These are phyloP conservation scores for Fimicolochytrium jonesii DNA, from an alignment of 192 early-diverging fungal genomes.

Conservation along the genomic window DNA sequence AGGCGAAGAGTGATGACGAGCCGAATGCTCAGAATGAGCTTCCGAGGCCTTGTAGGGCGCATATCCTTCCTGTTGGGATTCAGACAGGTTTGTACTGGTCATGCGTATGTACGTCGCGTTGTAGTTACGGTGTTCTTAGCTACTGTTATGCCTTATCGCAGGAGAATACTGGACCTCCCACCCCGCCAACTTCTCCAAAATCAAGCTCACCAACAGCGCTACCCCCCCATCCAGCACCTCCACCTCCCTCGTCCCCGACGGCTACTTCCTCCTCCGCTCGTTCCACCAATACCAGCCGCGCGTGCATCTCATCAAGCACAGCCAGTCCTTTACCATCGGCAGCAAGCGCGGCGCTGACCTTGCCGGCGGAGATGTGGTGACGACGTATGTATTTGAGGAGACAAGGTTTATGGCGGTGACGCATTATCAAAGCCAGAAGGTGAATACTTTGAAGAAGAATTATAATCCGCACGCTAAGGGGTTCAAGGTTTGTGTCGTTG, in stretches of 20 bases:
- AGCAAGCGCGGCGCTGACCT: too few species aligned
- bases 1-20: too few species aligned
- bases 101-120: too few species aligned
- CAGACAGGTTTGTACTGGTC: too few species aligned
- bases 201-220: constrained; percentile 47
- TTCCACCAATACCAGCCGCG: constrained; percentile 55
- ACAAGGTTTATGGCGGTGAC: constrained; percentile 58
- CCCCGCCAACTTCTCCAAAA: constrained; percentile 41
- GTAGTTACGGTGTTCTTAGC: too few species aligned
- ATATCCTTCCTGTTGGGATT: too few species aligned
- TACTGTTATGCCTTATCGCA: too few species aligned
- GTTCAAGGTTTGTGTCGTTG: too few species aligned
- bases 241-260: constrained; percentile 20
- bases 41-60: too few species aligned
- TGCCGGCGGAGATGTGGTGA: not conserved
- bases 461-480: constrained; percentile 62
- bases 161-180: constrained; percentile 37
- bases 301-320: constrained; percentile 40
- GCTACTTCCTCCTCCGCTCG: constrained; percentile 27
- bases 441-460: constrained; percentile 53
- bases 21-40: too few species aligned
- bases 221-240: not conserved
- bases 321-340: too few species aligned
- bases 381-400: constrained; percentile 33
- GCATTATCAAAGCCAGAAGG: constrained; percentile 55